Evolutionary conservation across 2,329 filamentous ascomycete genomes (phyloP).

Genomic region (Penicillium thymicola): DNA sequence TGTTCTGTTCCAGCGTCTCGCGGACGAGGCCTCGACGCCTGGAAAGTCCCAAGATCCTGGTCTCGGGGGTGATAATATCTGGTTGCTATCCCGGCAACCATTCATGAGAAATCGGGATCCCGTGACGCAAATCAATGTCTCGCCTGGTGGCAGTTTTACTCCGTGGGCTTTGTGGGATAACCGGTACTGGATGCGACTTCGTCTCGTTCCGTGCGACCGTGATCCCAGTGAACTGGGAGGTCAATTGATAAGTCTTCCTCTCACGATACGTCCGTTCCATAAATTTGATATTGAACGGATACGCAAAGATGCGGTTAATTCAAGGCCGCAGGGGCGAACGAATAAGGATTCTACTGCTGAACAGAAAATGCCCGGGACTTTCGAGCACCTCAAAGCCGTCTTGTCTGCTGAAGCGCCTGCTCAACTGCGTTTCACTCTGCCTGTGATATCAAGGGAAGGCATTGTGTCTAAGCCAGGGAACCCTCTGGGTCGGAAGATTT

Average conservation of each 20-base stretch:
- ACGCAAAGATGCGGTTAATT: conserved; percentile 9
- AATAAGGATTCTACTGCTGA: neutral
- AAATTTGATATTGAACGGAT: conserved; percentile 29
- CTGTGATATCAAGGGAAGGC: conserved; percentile 29
- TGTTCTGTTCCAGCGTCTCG: conserved; percentile 47
- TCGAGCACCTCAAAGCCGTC: conserved; percentile 6
- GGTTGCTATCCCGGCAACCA: conserved; percentile 40
- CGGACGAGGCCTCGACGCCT: conserved; percentile 1
- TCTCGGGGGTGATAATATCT: conserved; percentile 25
- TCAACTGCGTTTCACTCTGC: conserved; percentile 42
- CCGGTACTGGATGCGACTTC: conserved; percentile 54
- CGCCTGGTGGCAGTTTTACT: conserved; percentile 1
- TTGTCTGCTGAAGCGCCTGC: conserved; percentile 35
- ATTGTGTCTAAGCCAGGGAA: neutral
- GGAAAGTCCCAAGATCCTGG: neutral
- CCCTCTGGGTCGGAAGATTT: neutral
- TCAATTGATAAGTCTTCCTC: conserved; percentile 3
- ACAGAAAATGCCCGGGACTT: neutral
- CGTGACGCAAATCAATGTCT: conserved; percentile 17
- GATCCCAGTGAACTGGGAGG: neutral
- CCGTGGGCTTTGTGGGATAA: conserved; percentile 49
- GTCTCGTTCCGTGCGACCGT: conserved; percentile 23
- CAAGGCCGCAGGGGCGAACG: neutral
- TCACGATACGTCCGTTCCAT: conserved; percentile 44
- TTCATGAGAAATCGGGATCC: conserved; percentile 31